Conservation (phyloP, 441 rosid species). For the Syzygium malaccense region DNA sequence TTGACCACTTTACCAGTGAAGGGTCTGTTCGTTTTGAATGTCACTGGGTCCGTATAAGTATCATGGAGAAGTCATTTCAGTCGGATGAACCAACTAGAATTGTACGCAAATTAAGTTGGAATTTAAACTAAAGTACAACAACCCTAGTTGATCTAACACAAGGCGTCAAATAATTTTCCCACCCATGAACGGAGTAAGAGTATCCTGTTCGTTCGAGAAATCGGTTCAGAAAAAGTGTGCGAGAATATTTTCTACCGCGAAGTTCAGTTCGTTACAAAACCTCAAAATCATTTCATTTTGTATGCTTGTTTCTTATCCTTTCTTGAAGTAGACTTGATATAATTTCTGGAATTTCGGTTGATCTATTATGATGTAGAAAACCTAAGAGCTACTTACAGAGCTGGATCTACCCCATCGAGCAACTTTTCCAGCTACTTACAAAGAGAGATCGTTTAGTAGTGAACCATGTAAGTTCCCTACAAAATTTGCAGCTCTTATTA, state of each 20-base stretch:
- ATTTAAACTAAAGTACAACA: background rate
- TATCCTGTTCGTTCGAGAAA: background rate
- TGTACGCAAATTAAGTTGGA: background rate
- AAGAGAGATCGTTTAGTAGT: background rate
- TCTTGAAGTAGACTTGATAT: background rate
- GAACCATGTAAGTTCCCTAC: background rate
- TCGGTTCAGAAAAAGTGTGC: background rate
- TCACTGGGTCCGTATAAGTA: background rate
- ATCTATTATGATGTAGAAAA: background rate
- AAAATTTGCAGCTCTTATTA: background rate
- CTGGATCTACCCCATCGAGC: background rate
- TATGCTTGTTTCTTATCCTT: background rate
- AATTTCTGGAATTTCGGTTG: background rate
- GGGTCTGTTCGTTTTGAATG: background rate
- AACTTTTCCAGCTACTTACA: background rate
- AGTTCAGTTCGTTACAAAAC: background rate
- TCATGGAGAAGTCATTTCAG: background rate
- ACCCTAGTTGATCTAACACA: background rate
- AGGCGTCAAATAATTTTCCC: background rate
- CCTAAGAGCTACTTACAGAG: background rate
- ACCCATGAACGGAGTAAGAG: background rate
- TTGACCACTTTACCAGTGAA: background rate
- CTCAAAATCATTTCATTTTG: background rate
- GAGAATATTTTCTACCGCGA: background rate
- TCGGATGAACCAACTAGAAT: background rate